Evolutionary conservation across 2,329 filamentous ascomycete species (phyloP), one percentile per base, ranked within the genome.

Genomic region (Ophiostoma angusticollis): DNA sequence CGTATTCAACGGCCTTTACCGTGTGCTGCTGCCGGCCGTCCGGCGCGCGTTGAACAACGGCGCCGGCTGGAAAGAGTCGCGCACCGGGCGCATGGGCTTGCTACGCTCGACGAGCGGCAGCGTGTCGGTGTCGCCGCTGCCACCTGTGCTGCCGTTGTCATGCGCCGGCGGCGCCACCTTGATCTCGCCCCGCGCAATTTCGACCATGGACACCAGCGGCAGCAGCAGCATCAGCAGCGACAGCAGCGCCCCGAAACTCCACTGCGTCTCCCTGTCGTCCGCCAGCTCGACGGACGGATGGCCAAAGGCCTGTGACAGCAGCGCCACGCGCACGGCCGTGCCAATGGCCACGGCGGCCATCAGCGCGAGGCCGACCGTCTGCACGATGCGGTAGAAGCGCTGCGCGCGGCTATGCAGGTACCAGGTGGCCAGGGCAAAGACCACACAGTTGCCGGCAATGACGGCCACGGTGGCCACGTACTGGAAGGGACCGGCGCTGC

Each of bases 171-270:
- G 56, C 7, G 65, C 58, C 27, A 67, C 59, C 27, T 58, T 55
- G 28, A 61, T 57, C 50, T 66, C 63, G 45, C 71, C 54, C 4
- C 54, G 42, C 12, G 49, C 47, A 37, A 80, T 74, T 52, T 80
- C 76, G 21, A 79, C 52, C 2, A 67, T 64, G 3, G 68, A 73
- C 3, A 80, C 63, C 13, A 79, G 49, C 1, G 75, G 74, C 49
- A 80, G 55, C n/a, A 71, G 52, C 19, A 79, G 58, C 49, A 80
- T 58, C 46, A 79, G 55, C 47, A 78, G 55, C 1, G 72, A 70
- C 21, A 80, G 57, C 40, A 79, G 55, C 54, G 78, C 73, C 0
- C 75, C 76, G 49, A 78, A 81, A 46, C 67, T 72, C 74, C 74
- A 80, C 9, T 60, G 57, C 43, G 60, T 68, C 57, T 80, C 75